Conservation (phyloP, 2,329 filamentous ascomycete genomes). For the Apiospora pterosperma region DNA sequence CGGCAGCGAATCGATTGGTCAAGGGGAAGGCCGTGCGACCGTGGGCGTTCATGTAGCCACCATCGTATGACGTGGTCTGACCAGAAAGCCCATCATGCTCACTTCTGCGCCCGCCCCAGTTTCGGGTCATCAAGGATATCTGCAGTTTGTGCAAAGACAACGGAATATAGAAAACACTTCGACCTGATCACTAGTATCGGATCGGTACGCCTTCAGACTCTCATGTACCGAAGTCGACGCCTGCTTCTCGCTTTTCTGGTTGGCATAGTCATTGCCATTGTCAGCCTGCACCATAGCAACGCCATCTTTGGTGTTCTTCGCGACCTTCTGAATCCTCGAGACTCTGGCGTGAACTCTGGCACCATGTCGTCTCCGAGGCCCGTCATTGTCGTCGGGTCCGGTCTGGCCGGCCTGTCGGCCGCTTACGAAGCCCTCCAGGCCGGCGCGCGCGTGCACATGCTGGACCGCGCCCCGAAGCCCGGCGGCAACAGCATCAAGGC, state of each 20-base stretch:
- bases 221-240: not conserved
- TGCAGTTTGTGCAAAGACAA: not conserved
- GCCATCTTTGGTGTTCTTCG: not conserved
- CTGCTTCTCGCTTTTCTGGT: not conserved
- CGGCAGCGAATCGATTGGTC: not conserved
- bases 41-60: not conserved
- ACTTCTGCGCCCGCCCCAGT: not conserved
- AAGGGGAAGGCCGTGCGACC: not conserved
- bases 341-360: not conserved
- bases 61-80: not conserved
- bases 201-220: not conserved
- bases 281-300: not conserved
- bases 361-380: not conserved
- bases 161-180: not conserved
- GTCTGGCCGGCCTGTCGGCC: slow-evolving; percentile 60
- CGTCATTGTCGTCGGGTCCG: slow-evolving; percentile 62
- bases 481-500: slow-evolving; percentile 67
- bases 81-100: not conserved
- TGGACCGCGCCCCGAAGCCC: slow-evolving; percentile 57
- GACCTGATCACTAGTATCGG: not conserved
- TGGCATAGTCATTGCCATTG: not conserved
- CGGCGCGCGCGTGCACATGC: slow-evolving; percentile 50
- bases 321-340: not conserved
- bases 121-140: not conserved
- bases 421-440: slow-evolving; percentile 52